Evolutionary conservation across 2,329 filamentous ascomycete species (phyloP), one percentile per base, ranked within the genome.

Genomic region (Emmonsia crescens): DNA sequence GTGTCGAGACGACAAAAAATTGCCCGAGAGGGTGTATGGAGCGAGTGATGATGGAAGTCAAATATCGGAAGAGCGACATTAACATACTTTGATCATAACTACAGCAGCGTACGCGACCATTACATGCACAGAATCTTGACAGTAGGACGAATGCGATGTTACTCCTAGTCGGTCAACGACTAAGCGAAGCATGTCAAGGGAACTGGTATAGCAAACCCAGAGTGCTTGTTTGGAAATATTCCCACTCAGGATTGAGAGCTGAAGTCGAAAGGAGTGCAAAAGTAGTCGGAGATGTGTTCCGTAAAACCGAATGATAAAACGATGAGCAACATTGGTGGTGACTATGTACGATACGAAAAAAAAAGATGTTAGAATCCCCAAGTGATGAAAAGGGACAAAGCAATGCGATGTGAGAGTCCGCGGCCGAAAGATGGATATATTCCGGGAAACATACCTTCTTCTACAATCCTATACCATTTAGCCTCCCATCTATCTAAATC

Each of bases 31-130:
- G 10, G 21, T 27, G 21, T 27, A 21, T 12, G 14, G 16, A 36
- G 14, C 12, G 8, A 57, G 31, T 3, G n/a, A 21, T 33, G 52
- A 14, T 2, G 1, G 52, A 36, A 38, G 2, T 16, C n/a, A 55
- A 27, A 14, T 14, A 21, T 14, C 4, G 27, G 33, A 55, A 14
- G n/a, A 38, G 24, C 19, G 33, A 10, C n/a, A 16, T 33, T n/a
- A 44, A 44, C 36, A 36, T 59, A 66, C 64, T 65, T 76, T 77
- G 54, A 76, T 70, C 2, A 76, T 65, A 59, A 76, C 75, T 2
- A 74, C 72, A 14, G 74, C 72, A n/a, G 73, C 71, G 62, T 78
- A 76, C 2, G 75, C 75, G 19, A 72, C 73, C 75, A 77, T 77
- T 16, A 76, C 73, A 63, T 77, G 75, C 5, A 78, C 67, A 1